phyloP scores from a whole-genome alignment of 768 basidiomycete genomes.

The Daedaleopsis sinensis region DNA sequence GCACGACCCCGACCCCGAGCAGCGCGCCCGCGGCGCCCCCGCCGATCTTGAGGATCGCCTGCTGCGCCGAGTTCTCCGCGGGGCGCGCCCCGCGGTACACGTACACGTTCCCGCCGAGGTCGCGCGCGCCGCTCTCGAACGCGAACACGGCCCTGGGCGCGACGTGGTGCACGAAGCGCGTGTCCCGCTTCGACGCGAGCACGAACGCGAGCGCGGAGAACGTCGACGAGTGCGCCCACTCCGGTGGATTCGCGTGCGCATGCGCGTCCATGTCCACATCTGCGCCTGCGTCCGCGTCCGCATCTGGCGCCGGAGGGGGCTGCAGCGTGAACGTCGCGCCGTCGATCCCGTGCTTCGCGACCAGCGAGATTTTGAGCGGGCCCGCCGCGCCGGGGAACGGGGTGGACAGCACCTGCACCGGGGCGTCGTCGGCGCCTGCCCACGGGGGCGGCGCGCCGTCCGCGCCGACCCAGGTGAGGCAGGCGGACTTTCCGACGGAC shows the following conservation, averaged over 20 bases:
- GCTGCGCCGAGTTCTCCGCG: constrained; percentile 69
- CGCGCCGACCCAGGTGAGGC: constrained; percentile 66
- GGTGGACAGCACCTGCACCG: constrained; percentile 64
- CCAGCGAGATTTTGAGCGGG: constrained; percentile 44
- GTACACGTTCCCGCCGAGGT: constrained; percentile 82
- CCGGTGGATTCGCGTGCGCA: constrained; percentile 12
- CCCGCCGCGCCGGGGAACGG: constrained; percentile 59
- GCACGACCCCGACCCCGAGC: constrained; percentile 69
- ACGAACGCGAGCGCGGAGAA: constrained; percentile 93
- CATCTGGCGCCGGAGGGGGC: constrained; percentile 22
- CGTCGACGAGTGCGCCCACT: constrained; percentile 81
- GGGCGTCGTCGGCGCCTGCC: constrained; percentile 39
- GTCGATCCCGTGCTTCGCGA: constrained; percentile 75
- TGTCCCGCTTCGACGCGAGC: constrained; percentile 88
- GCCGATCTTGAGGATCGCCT: constrained; percentile 77
- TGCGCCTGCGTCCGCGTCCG: not conserved
- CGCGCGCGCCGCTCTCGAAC: constrained; percentile 76
- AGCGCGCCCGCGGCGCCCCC: constrained; percentile 73
- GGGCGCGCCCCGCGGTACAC: constrained; percentile 67
- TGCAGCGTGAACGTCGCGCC: constrained; percentile 62
- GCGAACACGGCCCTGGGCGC: constrained; percentile 63
- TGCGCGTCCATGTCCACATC: not conserved
- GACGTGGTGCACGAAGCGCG: constrained; percentile 83
- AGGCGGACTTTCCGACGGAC: constrained; percentile 65
- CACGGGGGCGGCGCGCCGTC: constrained; percentile 51